Percentiles rank a stretch among this genome's conserved stretches.
phyloP scores from a whole-genome alignment of 345 rosid species.

The Garcia nutans region DNA sequence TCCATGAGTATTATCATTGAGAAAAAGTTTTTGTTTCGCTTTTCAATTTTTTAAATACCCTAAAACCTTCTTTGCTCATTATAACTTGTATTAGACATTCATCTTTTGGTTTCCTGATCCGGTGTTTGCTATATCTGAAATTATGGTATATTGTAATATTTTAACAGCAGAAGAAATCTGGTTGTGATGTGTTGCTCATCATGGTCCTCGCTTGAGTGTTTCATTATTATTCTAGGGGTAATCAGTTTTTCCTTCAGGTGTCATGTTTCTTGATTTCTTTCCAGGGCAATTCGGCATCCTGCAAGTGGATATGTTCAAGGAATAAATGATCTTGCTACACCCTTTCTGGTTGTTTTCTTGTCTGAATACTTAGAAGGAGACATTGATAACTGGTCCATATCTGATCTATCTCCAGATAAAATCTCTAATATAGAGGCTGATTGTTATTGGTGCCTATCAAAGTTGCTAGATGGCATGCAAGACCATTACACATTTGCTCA shows the following conservation, averaged over 20 bases:
- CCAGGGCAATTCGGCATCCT: slow-evolving; percentile 98
- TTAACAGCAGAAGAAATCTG: slow-evolving; percentile 13
- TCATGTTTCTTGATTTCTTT: slow-evolving; percentile 28
- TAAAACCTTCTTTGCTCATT: neutral
- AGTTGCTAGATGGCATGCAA: slow-evolving; percentile 98
- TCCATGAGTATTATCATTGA: neutral
- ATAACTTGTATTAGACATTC: neutral
- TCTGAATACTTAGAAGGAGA: slow-evolving; percentile 87
- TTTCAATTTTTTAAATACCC: neutral
- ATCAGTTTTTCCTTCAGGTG: slow-evolving; percentile 9
- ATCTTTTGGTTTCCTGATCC: neutral
- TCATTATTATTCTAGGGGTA: slow-evolving; percentile 10
- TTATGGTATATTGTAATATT: slow-evolving; percentile 2
- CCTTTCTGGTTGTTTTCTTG: slow-evolving; percentile 89
- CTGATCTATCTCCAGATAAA: slow-evolving; percentile 61
- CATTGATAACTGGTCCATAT: slow-evolving; percentile 69
- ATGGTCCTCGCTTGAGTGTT: neutral
- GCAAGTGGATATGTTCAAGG: slow-evolving; percentile 99
- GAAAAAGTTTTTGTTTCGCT: neutral
- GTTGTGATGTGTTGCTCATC: neutral
- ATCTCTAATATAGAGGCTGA: slow-evolving; percentile 85
- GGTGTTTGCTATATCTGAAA: neutral
- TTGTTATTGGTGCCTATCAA: slow-evolving; percentile 97
- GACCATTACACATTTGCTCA: slow-evolving; percentile 99
- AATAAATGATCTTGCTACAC: slow-evolving; percentile 96